Base-by-base conservation (phyloP, 2,329 filamentous ascomycete species). In the Xylaria arbuscula region DNA sequence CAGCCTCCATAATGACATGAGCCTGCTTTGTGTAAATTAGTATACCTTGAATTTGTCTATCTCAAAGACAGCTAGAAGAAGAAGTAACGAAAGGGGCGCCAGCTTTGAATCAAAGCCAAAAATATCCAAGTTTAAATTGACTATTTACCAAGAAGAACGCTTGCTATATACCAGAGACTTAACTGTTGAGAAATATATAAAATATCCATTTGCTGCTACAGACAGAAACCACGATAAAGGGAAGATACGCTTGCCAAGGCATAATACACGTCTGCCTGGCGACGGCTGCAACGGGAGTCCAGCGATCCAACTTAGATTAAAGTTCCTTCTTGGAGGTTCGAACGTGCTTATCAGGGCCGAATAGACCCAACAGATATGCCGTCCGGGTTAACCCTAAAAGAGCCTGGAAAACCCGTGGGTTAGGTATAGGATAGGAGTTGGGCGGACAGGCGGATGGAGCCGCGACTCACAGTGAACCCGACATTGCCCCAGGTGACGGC, bases 401-500 rank as follows among this genome's bases (percentile, higher is more conserved):
- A 1, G 66, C 57, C 78, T 79, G 19, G 19, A 19, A 11, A 6
- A 47, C 22, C 10, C 56, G 11, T 55, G 28, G 28, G 36, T 61
- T 32, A 61, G 53, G 36, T 38, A 15, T 45, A 62, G n/a, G 13
- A 45, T 15, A 47, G 32, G 32, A 17, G 13, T 9, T 8, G 58
- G 45, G 51, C 15, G 10, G 9, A n/a, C n/a, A n/a, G n/a, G n/a
- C n/a, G n/a, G 58, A 24, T 19, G 22, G 22, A 59, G 50, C 28
- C 15, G 36, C 6, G 24, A 78, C 85, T 80, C 73, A 89, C 86
- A 32, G 91, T 93, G 58, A 85, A 84, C 8, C 86, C 89, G 70
- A 94, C 83, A 74, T 93, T 93, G 2, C 91, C 92, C 88, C 89
- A 92, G n/a, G 89, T 86, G 82, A 91, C 86, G 40, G 85, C 81